Percentiles rank a stretch among this genome's conserved stretches.
These are phyloP conservation scores for Monosporascus ibericus DNA, from an alignment of 2,329 filamentous ascomycete genomes.

Conservation along the genomic window DNA sequence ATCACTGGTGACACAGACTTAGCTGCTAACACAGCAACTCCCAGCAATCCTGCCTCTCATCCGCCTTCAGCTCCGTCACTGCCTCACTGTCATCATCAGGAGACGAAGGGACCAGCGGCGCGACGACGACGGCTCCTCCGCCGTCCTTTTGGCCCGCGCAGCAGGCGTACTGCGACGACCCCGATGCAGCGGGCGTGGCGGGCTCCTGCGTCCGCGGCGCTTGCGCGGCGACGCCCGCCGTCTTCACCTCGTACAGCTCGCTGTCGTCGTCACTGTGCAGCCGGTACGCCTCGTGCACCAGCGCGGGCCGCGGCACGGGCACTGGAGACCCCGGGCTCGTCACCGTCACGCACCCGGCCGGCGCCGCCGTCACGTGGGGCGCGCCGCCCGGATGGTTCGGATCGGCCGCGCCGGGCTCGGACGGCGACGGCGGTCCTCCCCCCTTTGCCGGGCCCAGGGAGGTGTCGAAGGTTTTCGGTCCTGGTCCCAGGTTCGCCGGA, in stretches of 20 bases:
- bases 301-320: slow-evolving; percentile 30
- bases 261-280: slow-evolving; percentile 36
- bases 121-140: background rate
- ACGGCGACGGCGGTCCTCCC: background rate
- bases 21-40: slow-evolving; percentile 4
- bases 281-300: slow-evolving; percentile 31
- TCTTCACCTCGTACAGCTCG: slow-evolving; percentile 25
- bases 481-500: no score
- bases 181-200: slow-evolving; percentile 19
- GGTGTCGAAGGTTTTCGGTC: background rate
- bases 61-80: slow-evolving; percentile 25
- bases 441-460: background rate
- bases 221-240: slow-evolving; percentile 18
- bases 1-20: background rate
- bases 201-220: slow-evolving; percentile 23
- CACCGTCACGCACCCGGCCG: slow-evolving; percentile 31
- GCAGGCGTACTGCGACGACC: slow-evolving; percentile 23
- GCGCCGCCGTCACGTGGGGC: slow-evolving; percentile 29
- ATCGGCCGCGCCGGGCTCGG: slow-evolving; percentile 1
- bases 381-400: slow-evolving; percentile 24
- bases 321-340: slow-evolving; percentile 33
- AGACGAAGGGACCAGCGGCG: slow-evolving; percentile 12
- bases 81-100: background rate
- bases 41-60: slow-evolving; percentile 37
- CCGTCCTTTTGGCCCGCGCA: slow-evolving; percentile 22